Conservation (phyloP, 108 stramenopile species). For the Bacterosira constricta region DNA sequence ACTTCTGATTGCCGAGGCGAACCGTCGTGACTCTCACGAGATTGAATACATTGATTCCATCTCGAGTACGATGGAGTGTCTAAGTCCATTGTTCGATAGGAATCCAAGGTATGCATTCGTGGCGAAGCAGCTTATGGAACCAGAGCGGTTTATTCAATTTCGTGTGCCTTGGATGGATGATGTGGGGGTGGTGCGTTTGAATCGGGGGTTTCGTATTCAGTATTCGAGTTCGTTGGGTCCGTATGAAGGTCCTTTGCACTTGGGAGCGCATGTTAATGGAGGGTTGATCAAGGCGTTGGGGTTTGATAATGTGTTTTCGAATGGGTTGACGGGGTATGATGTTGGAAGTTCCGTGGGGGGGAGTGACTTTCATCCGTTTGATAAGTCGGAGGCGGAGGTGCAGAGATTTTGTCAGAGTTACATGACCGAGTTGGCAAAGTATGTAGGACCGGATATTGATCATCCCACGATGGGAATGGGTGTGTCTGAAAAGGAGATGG, state of each 20-base stretch:
- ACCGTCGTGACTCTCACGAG: conserved; percentile 90
- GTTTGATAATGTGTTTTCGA: conserved; percentile 89
- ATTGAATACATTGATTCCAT: conserved; percentile 85
- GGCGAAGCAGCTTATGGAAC: conserved; percentile 93
- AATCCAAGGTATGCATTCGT: conserved; percentile 96
- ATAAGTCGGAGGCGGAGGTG: conserved; percentile 95
- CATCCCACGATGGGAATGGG: conserved; percentile 92
- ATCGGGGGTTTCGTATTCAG: conserved; percentile 89
- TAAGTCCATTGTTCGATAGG: conserved; percentile 94
- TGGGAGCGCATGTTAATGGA: conserved; percentile 82
- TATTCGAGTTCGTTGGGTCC: conserved; percentile 92
- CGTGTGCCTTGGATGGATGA: conserved; percentile 93
- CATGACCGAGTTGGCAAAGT: conserved; percentile 96
- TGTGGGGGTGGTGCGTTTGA: conserved; percentile 75
- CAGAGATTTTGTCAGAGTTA: conserved; percentile 98
- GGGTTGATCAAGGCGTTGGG: conserved; percentile 76
- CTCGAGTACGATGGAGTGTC: conserved; percentile 66
- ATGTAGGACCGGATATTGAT: conserved; percentile 94
- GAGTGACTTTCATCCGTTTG: conserved; percentile 93
- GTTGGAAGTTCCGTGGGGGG: conserved; percentile 95
- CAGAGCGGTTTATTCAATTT: conserved; percentile 89
- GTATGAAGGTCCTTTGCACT: conserved; percentile 92
- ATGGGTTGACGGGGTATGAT: conserved; percentile 89
- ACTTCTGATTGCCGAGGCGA: conserved; percentile 83
- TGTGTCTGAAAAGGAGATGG: conserved; percentile 89